Percentiles rank a stretch among this genome's conserved stretches.
phyloP scores from a whole-genome alignment of 2,329 filamentous ascomycete genomes.

The Ophiostoma sp. region DNA sequence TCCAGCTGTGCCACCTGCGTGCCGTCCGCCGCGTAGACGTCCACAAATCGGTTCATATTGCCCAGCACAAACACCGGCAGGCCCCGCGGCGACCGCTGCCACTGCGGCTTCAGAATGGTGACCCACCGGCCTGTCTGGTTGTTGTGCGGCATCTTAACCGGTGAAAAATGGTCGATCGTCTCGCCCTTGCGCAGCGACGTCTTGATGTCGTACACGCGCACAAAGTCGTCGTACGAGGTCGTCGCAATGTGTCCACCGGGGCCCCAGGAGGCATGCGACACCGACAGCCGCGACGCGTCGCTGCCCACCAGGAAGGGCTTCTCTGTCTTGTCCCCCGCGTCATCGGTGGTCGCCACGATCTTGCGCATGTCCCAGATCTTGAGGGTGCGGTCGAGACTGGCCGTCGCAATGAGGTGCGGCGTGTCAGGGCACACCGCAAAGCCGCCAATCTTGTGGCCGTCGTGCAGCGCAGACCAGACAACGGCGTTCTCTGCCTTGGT shows the following conservation, averaged over 20 bases:
- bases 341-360: slow-evolving; percentile 37
- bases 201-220: slow-evolving; percentile 85
- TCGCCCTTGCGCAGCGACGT: slow-evolving; percentile 40
- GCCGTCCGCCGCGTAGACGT: slow-evolving; percentile 76
- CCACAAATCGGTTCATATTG: slow-evolving; percentile 97
- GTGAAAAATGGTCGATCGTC: slow-evolving; percentile 53
- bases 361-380: slow-evolving; percentile 83
- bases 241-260: slow-evolving; percentile 80
- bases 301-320: slow-evolving; percentile 67
- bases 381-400: slow-evolving; percentile 80
- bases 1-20: slow-evolving; percentile 76
- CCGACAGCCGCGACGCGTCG: slow-evolving; percentile 75
- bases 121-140: slow-evolving; percentile 96
- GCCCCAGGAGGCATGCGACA: slow-evolving; percentile 91
- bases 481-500: slow-evolving; percentile 49
- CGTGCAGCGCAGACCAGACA: slow-evolving; percentile 64
- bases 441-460: slow-evolving; percentile 85
- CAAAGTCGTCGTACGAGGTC: slow-evolving; percentile 86
- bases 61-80: slow-evolving; percentile 87
- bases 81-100: slow-evolving; percentile 72
- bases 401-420: slow-evolving; percentile 79
- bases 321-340: background rate
- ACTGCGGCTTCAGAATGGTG: slow-evolving; percentile 74
- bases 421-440: slow-evolving; percentile 77
- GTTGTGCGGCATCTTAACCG: slow-evolving; percentile 71